A percentile compares a stretch with the other conserved stretches of the same genome.
These are phyloP conservation scores for Mycena rebaudengoi DNA, from an alignment of 768 basidiomycete species.

Conservation along the genomic window DNA sequence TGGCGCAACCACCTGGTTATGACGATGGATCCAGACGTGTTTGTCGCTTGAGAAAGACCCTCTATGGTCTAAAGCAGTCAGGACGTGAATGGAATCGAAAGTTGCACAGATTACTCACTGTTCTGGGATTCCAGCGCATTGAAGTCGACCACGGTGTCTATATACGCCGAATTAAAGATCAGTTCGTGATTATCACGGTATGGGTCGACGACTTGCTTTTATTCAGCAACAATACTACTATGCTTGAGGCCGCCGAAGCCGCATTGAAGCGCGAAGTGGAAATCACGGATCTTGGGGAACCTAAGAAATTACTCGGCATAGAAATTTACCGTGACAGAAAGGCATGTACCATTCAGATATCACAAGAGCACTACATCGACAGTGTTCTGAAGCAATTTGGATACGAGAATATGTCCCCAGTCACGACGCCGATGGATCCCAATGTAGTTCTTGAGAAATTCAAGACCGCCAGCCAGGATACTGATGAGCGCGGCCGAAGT, in stretches of 20 bases:
- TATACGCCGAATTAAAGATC: neutral
- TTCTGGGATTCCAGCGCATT: neutral
- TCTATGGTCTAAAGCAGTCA: neutral
- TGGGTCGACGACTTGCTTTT: neutral
- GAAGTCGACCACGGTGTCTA: neutral
- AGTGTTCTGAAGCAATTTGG: neutral
- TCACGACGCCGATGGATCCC: neutral
- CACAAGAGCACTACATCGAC: neutral
- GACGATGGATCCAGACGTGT: neutral
- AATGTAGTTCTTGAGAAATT: neutral
- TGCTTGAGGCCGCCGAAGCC: neutral
- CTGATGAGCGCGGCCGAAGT: too few relatives aligned
- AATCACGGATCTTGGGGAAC: neutral
- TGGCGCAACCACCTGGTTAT: neutral
- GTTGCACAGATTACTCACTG: neutral
- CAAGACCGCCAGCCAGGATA: too few relatives aligned
- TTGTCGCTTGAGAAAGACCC: neutral
- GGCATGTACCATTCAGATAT: neutral
- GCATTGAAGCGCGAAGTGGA: neutral
- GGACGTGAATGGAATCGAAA: constrained; percentile 5
- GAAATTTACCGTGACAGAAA: neutral
- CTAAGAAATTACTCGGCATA: neutral
- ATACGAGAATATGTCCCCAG: neutral
- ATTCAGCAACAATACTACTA: neutral
- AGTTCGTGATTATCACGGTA: neutral